phyloP scores from a whole-genome alignment of 169 alveolate genomes.

The Condylostoma magnum region DNA sequence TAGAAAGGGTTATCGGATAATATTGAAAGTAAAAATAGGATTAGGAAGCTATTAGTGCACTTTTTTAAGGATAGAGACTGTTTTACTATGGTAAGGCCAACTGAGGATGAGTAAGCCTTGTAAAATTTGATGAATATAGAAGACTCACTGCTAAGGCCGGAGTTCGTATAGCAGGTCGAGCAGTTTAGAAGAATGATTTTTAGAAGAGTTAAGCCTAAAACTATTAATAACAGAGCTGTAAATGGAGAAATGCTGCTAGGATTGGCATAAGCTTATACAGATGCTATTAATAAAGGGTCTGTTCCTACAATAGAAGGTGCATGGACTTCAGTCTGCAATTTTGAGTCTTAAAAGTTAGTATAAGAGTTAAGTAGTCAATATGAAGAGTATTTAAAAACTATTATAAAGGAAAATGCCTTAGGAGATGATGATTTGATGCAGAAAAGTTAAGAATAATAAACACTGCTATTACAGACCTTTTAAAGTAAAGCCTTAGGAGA shows the following conservation, averaged over 20 bases:
- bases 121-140: constrained; percentile 63
- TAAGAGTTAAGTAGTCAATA: constrained; percentile 40
- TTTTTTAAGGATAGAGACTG: constrained; percentile 83
- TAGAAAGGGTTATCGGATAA: constrained; percentile 62
- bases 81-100: constrained; percentile 79
- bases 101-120: constrained; percentile 75
- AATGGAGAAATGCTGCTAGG: constrained; percentile 78
- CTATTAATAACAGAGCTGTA: constrained; percentile 38
- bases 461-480: constrained; percentile 29
- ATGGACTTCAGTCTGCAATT: constrained; percentile 67
- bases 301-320: constrained; percentile 78
- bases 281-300: constrained; percentile 83
- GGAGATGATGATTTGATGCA: constrained; percentile 46
- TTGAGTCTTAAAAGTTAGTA: constrained; percentile 58
- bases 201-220: constrained; percentile 43
- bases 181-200: constrained; percentile 55
- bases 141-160: constrained; percentile 69
- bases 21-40: constrained; percentile 72
- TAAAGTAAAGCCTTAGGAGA: constrained; percentile 37
- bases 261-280: constrained; percentile 60
- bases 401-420: background rate
- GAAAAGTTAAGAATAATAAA: constrained; percentile 44
- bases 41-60: constrained; percentile 72
- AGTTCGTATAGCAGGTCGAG: constrained; percentile 51
- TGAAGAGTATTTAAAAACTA: constrained; percentile 14